Percentiles rank a stretch among this genome's conserved stretches.
Conservation (phyloP, 495 filamentous ascomycete genomes). For the Penicillium goetzii region DNA sequence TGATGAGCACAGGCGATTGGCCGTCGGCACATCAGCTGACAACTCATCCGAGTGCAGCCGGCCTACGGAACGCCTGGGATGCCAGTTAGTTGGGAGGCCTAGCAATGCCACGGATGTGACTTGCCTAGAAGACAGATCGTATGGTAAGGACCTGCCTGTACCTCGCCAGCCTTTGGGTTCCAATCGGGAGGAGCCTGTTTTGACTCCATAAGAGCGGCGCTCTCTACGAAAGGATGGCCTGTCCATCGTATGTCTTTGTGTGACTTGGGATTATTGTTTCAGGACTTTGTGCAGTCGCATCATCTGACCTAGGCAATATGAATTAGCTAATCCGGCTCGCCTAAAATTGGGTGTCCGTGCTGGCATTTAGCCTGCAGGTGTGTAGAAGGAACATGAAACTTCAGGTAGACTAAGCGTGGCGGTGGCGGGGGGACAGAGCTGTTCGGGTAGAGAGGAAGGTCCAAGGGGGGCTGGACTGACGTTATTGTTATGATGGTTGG, state of each 20-base stretch:
- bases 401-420: neutral
- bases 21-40: slow-evolving; percentile 26
- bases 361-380: slow-evolving; percentile 1
- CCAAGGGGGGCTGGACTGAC: slow-evolving; percentile 3
- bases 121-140: slow-evolving; percentile 19
- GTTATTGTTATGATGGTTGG: neutral
- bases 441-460: neutral
- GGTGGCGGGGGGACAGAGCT: neutral
- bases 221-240: slow-evolving; percentile 7
- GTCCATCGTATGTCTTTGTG: slow-evolving; percentile 17
- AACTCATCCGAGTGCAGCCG: slow-evolving; percentile 26
- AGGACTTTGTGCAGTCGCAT: slow-evolving; percentile 2
- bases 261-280: neutral
- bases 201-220: slow-evolving; percentile 1
- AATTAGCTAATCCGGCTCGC: slow-evolving; percentile 5
- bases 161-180: slow-evolving; percentile 11
- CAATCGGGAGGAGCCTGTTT: slow-evolving; percentile 10
- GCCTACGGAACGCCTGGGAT: slow-evolving; percentile 18
- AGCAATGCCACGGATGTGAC: slow-evolving; percentile 6
- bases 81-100: slow-evolving; percentile 11
- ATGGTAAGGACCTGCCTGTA: slow-evolving; percentile 4
- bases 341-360: neutral
- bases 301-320: slow-evolving; percentile 6
- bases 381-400: neutral
- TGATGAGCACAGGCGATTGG: slow-evolving; percentile 31